These are phyloP conservation scores for Lasiosphaeriaceae sp. DNA, from an alignment of 495 filamentous ascomycete genomes.

Conservation along the genomic window DNA sequence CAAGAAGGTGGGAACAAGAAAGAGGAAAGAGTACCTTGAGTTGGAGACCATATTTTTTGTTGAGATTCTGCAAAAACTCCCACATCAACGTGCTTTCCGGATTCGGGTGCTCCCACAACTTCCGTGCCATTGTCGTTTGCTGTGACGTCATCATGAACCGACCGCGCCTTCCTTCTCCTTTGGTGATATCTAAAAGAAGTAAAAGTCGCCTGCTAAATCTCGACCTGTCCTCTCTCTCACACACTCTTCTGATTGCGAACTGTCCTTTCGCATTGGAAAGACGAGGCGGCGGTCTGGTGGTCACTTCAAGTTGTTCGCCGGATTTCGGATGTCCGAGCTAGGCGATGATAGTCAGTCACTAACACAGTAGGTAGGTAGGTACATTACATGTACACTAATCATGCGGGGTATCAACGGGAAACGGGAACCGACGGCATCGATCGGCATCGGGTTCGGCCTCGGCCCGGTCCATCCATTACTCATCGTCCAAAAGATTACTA, in stretches of 20 bases:
- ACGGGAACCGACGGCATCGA: neutral
- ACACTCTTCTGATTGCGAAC: no score
- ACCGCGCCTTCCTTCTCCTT: neutral
- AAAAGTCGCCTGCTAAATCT: no score
- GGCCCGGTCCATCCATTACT: neutral
- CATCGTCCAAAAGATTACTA: no score
- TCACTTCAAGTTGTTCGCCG: no score
- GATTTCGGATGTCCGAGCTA: no score
- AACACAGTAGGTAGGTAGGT: no score
- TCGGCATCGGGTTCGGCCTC: neutral
- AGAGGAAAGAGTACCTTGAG: conserved; percentile 37
- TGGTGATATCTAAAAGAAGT: no score
- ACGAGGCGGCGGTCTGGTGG: no score
- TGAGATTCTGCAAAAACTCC: conserved; percentile 46
- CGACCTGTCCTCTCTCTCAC: no score
- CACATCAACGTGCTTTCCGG: conserved; percentile 51
- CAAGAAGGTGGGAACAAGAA: neutral
- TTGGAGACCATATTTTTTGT: conserved; percentile 36
- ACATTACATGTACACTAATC: no score
- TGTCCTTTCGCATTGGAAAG: no score
- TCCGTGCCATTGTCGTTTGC: conserved; percentile 36
- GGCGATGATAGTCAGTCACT: no score
- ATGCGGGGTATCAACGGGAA: neutral
- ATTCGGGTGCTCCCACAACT: conserved; percentile 53
- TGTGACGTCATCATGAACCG: neutral